A percentile compares a stretch with the other conserved stretches of the same genome.
Evolutionary conservation across 495 filamentous ascomycete species (phyloP).

Genomic region (Thermothielavioides terrestris): DNA sequence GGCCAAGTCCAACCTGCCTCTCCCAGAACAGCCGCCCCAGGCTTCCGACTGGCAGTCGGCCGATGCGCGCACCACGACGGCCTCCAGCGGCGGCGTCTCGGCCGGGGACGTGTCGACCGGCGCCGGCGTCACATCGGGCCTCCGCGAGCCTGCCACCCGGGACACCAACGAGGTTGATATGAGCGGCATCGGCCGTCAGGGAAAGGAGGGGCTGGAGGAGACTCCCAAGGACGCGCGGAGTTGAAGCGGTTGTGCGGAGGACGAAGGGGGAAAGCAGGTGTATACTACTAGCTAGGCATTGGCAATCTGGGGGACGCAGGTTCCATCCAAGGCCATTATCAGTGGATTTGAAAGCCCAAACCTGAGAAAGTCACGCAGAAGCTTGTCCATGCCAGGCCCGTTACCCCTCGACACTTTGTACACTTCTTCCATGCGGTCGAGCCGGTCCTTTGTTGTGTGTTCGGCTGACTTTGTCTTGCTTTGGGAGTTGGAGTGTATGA

Average conservation of each 20-base stretch:
- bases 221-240: conserved; percentile 3
- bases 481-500: too few species aligned
- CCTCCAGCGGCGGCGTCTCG: conserved; percentile 50
- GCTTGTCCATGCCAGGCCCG: too few species aligned
- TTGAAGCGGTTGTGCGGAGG: neutral
- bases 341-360: too few species aligned
- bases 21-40: conserved; percentile 67
- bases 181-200: conserved; percentile 46
- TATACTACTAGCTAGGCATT: neutral
- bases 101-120: conserved; percentile 44
- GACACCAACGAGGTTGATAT: conserved; percentile 39
- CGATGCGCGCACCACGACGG: conserved; percentile 54
- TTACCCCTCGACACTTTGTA: too few species aligned
- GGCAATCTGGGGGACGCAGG: too few species aligned
- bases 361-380: too few species aligned
- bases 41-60: conserved; percentile 65
- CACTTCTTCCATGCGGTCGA: too few species aligned
- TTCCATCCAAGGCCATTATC: too few species aligned
- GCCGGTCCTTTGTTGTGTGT: too few species aligned
- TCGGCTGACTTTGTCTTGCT: too few species aligned
- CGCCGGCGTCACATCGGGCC: conserved; percentile 40
- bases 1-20: conserved; percentile 60
- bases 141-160: conserved; percentile 56
- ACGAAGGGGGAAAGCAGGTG: neutral
- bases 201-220: conserved; percentile 7